Evolutionary conservation across 208 protist genomes (phyloP), one percentile per base, ranked within the genome.

Genomic region (Leishmania turanica): DNA sequence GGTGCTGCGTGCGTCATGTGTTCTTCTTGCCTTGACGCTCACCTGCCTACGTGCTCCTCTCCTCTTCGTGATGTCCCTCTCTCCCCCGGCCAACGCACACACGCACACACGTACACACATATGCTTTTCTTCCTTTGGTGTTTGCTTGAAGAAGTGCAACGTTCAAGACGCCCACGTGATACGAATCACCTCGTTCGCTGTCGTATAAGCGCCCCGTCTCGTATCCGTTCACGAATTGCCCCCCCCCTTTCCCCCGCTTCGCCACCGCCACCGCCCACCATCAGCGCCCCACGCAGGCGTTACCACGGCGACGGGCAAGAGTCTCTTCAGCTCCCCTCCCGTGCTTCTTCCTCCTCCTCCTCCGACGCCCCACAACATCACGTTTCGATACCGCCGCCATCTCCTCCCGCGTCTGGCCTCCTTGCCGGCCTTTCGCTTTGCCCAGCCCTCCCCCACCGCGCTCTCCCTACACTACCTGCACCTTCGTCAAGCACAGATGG

Each of bases 401-500:
- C 7, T n/a, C 45, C 68, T 72, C 45, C 21, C 45, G 9, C 68
- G 5, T 3, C 68, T 8, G 21, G 42, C 68, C 37, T 45, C 19
- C 31, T 70, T n/a, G 60, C n/a, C 40, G 9, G 27, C 24, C 70
- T 75, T 31, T 56, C n/a, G 11, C 47, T 56, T 19, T 56, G n/a
- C 45, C 21, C 71, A 15, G 2, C 17, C 40, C 40, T 17, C 7
- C 31, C 3, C 31, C 62, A 37, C 31, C 11, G 5, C 34, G 5
- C 13, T 49, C 11, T 73, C 42, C 31, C 3, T 13, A 21, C 69
- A 54, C 9, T 8, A 21, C 42, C 42, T 27, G 24, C 69, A 54
- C 45, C 27, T 54, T 8, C 21, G 24, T 21, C 42, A 73, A 34
- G 8, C 8, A 24, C n/a, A 17, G 53, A 88, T 88, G 81, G 75